phyloP scores from a whole-genome alignment of 371 early-diverging fungal species.

The Amoeboaphelidium occidentale region DNA sequence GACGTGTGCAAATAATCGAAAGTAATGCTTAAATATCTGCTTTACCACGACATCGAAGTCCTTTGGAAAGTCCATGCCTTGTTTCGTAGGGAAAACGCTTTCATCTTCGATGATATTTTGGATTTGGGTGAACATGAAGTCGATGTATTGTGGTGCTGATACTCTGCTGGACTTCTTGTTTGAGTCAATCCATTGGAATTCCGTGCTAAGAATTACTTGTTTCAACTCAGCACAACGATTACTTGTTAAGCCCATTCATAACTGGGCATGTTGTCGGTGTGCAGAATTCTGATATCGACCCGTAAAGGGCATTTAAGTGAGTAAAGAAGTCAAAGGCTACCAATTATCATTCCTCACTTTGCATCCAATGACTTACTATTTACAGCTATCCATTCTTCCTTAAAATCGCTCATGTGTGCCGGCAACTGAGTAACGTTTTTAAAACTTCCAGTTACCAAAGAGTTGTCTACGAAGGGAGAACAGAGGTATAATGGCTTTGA shows the following conservation, averaged over 20 bases:
- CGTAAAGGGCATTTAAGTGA: slow-evolving; percentile 1
- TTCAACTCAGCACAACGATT: too few species aligned
- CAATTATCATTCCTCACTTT: background rate
- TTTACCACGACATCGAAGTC: slow-evolving; percentile 40
- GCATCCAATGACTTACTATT: background rate
- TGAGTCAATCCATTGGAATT: background rate
- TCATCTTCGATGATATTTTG: background rate
- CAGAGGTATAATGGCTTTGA: too few species aligned
- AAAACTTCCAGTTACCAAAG: too few species aligned
- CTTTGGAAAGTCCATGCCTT: slow-evolving; percentile 38
- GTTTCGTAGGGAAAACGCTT: slow-evolving; percentile 1
- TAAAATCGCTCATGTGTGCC: too few species aligned
- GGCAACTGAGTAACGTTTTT: too few species aligned
- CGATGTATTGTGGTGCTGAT: background rate
- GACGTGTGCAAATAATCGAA: slow-evolving; percentile 76
- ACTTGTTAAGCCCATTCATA: background rate
- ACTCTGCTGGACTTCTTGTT: background rate
- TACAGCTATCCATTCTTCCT: background rate
- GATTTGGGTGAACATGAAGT: background rate
- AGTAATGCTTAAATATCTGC: slow-evolving; percentile 46
- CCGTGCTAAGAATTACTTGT: background rate
- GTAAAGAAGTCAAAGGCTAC: background rate
- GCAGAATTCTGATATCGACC: slow-evolving; percentile 1
- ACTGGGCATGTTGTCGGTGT: background rate
- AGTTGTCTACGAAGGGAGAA: too few species aligned